Conservation (phyloP, 805 yeast species). For the Teunomyces funiuensis region DNA sequence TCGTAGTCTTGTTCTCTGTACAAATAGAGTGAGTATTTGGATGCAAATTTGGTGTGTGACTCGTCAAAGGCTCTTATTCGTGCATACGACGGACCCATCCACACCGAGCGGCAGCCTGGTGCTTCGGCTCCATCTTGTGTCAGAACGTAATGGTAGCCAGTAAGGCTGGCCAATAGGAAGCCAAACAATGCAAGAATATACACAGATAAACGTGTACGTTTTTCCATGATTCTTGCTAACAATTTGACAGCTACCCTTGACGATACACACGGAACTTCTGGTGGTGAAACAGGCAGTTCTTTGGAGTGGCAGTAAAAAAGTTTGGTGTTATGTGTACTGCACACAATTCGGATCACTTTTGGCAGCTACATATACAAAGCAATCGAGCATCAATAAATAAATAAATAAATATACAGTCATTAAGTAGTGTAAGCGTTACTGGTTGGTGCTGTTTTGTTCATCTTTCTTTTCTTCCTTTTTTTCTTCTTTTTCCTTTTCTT, state of each 20-base stretch:
- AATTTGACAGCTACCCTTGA: neutral
- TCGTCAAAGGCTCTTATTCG: constrained; percentile 69
- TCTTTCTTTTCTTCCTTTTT: constrained; percentile 1
- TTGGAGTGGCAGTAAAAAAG: neutral
- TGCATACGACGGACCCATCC: constrained; percentile 85
- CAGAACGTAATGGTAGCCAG: constrained; percentile 16
- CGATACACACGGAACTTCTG: neutral
- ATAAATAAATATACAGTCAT: neutral
- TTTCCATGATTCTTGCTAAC: neutral
- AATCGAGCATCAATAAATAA: no score
- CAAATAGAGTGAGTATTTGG: constrained; percentile 79
- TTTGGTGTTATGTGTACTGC: neutral
- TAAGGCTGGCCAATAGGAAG: constrained; percentile 13
- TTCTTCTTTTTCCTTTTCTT: constrained; percentile 13
- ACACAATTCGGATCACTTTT: neutral
- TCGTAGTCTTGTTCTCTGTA: constrained; percentile 84
- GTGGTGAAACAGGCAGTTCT: neutral
- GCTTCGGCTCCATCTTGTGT: constrained; percentile 30
- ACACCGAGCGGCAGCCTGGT: constrained; percentile 60
- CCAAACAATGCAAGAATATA: constrained; percentile 3
- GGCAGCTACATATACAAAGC: neutral
- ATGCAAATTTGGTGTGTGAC: constrained; percentile 66
- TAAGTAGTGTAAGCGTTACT: neutral
- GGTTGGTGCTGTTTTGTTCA: neutral
- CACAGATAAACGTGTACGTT: constrained; percentile 3